Percentiles rank a stretch among this genome's conserved stretches.
These are phyloP conservation scores for Bonnemaisonia californica DNA, from an alignment of 31 red algal genomes.

Conservation along the genomic window DNA sequence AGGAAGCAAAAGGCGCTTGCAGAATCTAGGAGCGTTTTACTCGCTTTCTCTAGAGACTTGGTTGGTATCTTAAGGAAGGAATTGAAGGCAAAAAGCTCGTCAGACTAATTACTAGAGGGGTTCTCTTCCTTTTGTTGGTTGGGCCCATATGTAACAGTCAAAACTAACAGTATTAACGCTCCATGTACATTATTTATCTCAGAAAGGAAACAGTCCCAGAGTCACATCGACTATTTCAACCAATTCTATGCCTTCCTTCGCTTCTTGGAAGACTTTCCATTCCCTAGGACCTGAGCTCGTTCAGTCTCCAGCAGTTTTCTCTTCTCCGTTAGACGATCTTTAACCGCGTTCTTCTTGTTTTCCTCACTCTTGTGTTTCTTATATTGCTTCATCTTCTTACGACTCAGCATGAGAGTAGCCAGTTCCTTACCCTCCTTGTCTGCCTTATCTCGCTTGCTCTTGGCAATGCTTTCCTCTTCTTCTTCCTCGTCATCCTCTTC, in stretches of 20 bases:
- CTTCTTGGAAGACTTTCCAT: conserved; percentile 16
- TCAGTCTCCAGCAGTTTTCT: conserved; percentile 35
- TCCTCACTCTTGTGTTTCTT: conserved; percentile 53
- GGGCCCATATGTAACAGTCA: too few species aligned
- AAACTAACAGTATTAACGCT: neutral
- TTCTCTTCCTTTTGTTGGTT: neutral
- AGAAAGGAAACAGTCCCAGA: neutral
- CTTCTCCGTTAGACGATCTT: conserved; percentile 30
- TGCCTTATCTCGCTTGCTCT: conserved; percentile 3
- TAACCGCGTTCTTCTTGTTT: conserved; percentile 22
- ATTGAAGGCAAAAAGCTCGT: neutral
- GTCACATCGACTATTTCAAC: neutral
- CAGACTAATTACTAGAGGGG: neutral
- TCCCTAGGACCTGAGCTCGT: conserved; percentile 1
- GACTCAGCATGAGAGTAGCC: conserved; percentile 59
- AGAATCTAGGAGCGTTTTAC: conserved; percentile 26
- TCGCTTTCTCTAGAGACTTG: conserved; percentile 46
- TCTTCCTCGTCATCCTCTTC: conserved; percentile 51
- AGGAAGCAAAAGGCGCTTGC: conserved; percentile 37
- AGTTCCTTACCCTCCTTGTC: conserved; percentile 63
- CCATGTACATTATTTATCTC: neutral
- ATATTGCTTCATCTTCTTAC: conserved; percentile 61
- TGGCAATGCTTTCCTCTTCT: conserved; percentile 4
- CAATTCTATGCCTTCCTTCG: too few species aligned
- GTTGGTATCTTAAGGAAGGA: conserved; percentile 32